Conservation (phyloP, 345 rosid genomes). For the Hypericum perforatum region DNA sequence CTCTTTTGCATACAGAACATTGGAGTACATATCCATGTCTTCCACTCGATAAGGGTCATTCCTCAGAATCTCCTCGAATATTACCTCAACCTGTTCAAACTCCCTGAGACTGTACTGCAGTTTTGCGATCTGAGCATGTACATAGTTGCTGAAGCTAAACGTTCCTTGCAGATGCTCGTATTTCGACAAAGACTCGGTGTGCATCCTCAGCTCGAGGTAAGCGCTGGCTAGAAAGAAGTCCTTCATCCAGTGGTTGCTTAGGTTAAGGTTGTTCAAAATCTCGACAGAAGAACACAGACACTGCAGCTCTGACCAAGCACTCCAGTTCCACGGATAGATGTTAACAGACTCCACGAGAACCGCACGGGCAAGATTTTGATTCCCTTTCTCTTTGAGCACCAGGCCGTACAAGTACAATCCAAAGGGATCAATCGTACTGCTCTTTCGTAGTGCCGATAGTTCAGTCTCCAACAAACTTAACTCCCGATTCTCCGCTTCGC, state of each 20-base stretch:
- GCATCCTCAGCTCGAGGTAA: conserved; percentile 89
- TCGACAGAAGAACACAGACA: conserved; percentile 65
- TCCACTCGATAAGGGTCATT: conserved; percentile 83
- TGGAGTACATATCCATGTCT: conserved; percentile 96
- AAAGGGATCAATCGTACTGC: conserved; percentile 68
- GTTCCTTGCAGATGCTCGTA: conserved; percentile 63
- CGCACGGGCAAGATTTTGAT: conserved; percentile 56
- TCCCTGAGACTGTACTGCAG: conserved; percentile 81
- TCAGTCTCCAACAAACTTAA: conserved; percentile 76
- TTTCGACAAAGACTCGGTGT: conserved; percentile 61
- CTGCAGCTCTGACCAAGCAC: conserved; percentile 92
- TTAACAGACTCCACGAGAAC: conserved; percentile 85
- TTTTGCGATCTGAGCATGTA: conserved; percentile 94
- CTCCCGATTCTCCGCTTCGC: conserved; percentile 66
- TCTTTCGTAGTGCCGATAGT: conserved; percentile 55
- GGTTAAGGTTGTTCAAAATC: conserved; percentile 57
- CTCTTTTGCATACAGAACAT: conserved; percentile 90
- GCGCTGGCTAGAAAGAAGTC: conserved; percentile 84
- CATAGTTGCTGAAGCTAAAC: conserved; percentile 72
- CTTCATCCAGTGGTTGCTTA: conserved; percentile 93
- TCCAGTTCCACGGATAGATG: conserved; percentile 98
- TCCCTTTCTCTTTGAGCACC: conserved; percentile 86
- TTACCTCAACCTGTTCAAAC: conserved; percentile 89
- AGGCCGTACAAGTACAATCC: conserved; percentile 79
- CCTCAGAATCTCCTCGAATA: conserved; percentile 80